Evolutionary conservation across 169 alveolate genomes (phyloP).

Genomic region (Eimeria tenella): DNA sequence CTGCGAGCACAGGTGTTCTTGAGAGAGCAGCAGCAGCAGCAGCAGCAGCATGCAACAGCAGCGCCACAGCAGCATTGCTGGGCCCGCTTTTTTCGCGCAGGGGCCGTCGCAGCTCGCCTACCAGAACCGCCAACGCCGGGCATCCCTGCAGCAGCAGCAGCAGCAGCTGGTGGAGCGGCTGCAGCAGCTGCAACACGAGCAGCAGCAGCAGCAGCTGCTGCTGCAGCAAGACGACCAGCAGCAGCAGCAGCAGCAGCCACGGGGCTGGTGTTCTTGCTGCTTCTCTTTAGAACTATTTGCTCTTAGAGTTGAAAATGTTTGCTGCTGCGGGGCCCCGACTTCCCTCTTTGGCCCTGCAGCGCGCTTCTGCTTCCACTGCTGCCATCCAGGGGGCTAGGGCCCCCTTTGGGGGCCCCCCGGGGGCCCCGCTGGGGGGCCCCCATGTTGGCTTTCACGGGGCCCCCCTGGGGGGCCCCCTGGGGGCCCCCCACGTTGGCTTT

Average conservation of each 20-base stretch:
- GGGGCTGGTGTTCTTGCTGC: background rate
- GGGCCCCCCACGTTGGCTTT: no score
- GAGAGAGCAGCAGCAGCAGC: background rate
- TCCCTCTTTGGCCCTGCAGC: background rate
- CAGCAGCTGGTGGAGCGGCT: background rate
- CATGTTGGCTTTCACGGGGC: no score
- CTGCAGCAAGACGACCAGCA: background rate
- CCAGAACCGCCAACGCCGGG: background rate
- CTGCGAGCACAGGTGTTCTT: background rate
- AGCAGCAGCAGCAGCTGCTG: background rate
- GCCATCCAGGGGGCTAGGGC: background rate
- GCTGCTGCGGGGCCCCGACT: background rate
- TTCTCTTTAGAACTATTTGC: background rate
- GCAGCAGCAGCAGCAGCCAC: background rate
- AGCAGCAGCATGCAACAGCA: background rate
- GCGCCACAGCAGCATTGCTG: constrained; percentile 5
- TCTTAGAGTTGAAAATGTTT: background rate
- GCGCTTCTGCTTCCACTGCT: background rate
- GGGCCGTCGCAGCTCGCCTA: background rate
- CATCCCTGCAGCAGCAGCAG: background rate
- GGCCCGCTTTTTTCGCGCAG: background rate
- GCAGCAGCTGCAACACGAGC: background rate
- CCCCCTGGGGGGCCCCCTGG: no score
- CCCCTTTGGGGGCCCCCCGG: no score
- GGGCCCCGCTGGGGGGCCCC: no score